Conservation (phyloP, 1,139 yeast genomes). For the Kodamaea suecica region DNA sequence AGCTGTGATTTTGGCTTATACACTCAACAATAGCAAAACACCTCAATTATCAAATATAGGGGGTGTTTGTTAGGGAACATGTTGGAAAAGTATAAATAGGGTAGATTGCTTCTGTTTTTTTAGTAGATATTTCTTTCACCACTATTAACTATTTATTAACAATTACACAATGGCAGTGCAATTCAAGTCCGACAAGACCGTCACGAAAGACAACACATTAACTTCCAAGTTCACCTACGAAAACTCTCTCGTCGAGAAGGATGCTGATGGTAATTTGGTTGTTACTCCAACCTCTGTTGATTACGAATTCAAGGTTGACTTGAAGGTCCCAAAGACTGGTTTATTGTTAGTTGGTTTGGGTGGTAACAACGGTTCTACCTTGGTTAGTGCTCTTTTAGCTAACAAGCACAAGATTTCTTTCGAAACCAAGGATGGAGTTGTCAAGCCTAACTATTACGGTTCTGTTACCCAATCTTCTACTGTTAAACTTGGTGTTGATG, state of each 20-base stretch:
- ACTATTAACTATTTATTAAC: too few relatives aligned
- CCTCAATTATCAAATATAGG: too few relatives aligned
- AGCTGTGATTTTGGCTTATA: too few relatives aligned
- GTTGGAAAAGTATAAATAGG: too few relatives aligned
- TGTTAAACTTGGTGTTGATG: slow-evolving; percentile 83
- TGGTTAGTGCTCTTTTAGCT: slow-evolving; percentile 81
- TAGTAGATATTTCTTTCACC: too few relatives aligned
- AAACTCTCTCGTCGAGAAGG: slow-evolving; percentile 56
- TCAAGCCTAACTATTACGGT: slow-evolving; percentile 86
- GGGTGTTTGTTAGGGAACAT: too few relatives aligned
- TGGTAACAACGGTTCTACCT: slow-evolving; percentile 94
- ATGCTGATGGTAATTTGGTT: slow-evolving; percentile 49
- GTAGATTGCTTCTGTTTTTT: too few relatives aligned
- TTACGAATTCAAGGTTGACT: slow-evolving; percentile 83
- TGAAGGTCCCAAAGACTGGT: slow-evolving; percentile 83
- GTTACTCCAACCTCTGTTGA: slow-evolving; percentile 74
- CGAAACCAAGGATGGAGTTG: slow-evolving; percentile 77
- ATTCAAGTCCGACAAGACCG: slow-evolving; percentile 62
- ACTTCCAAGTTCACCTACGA: slow-evolving; percentile 71
- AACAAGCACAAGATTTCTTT: slow-evolving; percentile 77
- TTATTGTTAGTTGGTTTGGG: slow-evolving; percentile 91
- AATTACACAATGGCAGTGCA: slow-evolving; percentile 44
- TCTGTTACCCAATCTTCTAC: slow-evolving; percentile 96
- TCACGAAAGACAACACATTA: slow-evolving; percentile 56
- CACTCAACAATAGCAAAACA: too few relatives aligned